Conservation (phyloP, 2,329 filamentous ascomycete genomes). For the Dendrostoma leiphaemia region DNA sequence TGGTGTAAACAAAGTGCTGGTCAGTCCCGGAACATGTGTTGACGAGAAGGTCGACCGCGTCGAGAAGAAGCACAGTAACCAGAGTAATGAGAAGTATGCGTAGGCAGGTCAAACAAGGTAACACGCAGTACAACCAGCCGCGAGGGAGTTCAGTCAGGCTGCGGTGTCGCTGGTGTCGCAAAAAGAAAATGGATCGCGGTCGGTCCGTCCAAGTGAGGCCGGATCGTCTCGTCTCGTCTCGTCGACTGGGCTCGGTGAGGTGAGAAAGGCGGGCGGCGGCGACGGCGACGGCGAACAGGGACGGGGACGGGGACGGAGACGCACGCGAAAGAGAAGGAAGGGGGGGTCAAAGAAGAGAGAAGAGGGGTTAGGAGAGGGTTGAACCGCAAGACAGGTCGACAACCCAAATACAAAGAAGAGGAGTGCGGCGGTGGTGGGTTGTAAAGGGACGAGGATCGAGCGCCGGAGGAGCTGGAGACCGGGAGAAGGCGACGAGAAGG, state of each 20-base stretch:
- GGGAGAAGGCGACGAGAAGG: conserved; percentile 8
- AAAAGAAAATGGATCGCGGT: neutral
- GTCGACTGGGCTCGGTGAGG: conserved; percentile 10
- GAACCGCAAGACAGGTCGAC: neutral
- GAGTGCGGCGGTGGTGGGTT: no score
- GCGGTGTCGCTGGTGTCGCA: neutral
- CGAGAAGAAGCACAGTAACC: conserved; percentile 1
- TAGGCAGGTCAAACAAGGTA: neutral
- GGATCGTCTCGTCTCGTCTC: conserved; percentile 1
- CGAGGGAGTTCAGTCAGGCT: neutral
- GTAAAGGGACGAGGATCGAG: no score
- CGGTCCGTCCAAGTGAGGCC: neutral
- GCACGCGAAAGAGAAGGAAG: neutral
- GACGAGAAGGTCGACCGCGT: conserved; percentile 8
- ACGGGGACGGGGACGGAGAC: neutral
- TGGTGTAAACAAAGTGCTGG: neutral
- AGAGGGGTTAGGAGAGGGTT: neutral
- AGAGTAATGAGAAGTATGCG: neutral
- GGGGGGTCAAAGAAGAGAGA: neutral
- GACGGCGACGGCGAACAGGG: neutral
- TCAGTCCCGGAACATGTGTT: conserved; percentile 1
- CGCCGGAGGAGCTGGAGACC: no score
- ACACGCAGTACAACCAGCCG: conserved; percentile 5
- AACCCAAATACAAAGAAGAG: conserved; percentile 3
- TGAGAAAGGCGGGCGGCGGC: neutral